A percentile compares a stretch with the other conserved stretches of the same genome.
Evolutionary conservation across 768 basidiomycete species (phyloP).

Genomic region (Termitomyces sp.): DNA sequence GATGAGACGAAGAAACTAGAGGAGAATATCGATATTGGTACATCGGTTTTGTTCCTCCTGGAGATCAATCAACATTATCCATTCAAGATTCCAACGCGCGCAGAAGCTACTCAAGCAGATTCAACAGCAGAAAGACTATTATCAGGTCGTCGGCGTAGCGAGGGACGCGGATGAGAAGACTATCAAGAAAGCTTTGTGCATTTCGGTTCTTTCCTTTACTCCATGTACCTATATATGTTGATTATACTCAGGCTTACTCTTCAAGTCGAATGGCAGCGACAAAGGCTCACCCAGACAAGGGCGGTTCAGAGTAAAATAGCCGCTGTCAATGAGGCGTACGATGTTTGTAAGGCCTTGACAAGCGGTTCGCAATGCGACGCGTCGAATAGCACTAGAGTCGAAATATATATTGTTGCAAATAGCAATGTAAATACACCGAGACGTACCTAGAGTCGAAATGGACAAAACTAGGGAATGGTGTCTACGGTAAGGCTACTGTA

Average conservation of each 20-base stretch:
- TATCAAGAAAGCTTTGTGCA: conserved; percentile 93
- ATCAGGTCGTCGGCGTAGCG: conserved; percentile 88
- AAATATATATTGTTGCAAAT: no score
- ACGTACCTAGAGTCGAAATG: no score
- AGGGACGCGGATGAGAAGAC: conserved; percentile 85
- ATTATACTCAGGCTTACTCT: neutral
- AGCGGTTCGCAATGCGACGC: no score
- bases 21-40: conserved; percentile 55
- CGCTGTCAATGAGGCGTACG: conserved; percentile 90
- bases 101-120: conserved; percentile 87
- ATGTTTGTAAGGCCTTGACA: no score
- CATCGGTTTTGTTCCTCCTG: no score
- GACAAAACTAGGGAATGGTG: no score
- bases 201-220: conserved; percentile 15
- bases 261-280: conserved; percentile 83
- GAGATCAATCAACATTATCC: no score
- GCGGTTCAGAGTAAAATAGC: conserved; percentile 95
- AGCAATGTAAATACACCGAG: no score
- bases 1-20: conserved; percentile 55
- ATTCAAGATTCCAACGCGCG: conserved; percentile 72
- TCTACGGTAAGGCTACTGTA: no score
- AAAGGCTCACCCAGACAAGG: conserved; percentile 91
- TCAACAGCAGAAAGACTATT: conserved; percentile 90
- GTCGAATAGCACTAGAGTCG: no score
- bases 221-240: neutral